Percentiles rank a stretch among this genome's conserved stretches.
Evolutionary conservation across 768 basidiomycete species (phyloP).

Genomic region (Hypholoma fasciculare): DNA sequence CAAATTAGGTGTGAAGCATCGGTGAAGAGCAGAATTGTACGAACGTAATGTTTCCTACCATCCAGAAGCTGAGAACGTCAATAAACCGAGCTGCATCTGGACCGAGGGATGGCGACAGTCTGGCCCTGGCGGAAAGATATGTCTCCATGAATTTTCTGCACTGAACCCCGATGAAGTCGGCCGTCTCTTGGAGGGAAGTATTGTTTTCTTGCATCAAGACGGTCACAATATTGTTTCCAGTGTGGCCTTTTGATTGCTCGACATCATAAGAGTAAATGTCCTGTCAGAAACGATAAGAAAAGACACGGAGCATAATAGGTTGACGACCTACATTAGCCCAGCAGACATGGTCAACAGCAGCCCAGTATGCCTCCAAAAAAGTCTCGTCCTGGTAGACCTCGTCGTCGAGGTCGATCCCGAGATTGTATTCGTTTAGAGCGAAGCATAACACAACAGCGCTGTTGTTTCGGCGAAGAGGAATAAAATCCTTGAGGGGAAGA

Average conservation of each 20-base stretch:
- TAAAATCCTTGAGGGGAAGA: conserved; percentile 54
- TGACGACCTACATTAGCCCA: conserved; percentile 64
- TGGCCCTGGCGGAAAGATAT: conserved; percentile 45
- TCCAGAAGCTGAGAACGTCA: conserved; percentile 58
- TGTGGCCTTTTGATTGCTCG: conserved; percentile 66
- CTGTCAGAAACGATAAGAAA: conserved; percentile 28
- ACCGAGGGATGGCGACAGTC: conserved; percentile 54
- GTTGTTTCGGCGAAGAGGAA: conserved; percentile 63
- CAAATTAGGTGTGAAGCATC: background rate
- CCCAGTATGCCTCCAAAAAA: conserved; percentile 55
- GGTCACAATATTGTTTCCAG: conserved; percentile 68
- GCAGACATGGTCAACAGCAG: conserved; percentile 65
- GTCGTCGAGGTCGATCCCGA: conserved; percentile 64
- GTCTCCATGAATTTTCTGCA: conserved; percentile 50
- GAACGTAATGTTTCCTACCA: conserved; percentile 59
- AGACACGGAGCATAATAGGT: background rate
- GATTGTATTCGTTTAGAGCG: conserved; percentile 58
- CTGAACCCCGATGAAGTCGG: conserved; percentile 54
- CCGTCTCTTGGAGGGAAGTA: conserved; percentile 57
- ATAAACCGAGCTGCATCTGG: conserved; percentile 52
- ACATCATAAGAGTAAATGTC: conserved; percentile 75
- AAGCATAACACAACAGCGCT: conserved; percentile 68
- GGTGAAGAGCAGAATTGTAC: background rate
- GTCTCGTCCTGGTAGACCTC: conserved; percentile 56
- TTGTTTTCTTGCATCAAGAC: conserved; percentile 60